Conservation (phyloP, 1,139 yeast genomes). For the Kurtzmaniella quercitrusa region DNA sequence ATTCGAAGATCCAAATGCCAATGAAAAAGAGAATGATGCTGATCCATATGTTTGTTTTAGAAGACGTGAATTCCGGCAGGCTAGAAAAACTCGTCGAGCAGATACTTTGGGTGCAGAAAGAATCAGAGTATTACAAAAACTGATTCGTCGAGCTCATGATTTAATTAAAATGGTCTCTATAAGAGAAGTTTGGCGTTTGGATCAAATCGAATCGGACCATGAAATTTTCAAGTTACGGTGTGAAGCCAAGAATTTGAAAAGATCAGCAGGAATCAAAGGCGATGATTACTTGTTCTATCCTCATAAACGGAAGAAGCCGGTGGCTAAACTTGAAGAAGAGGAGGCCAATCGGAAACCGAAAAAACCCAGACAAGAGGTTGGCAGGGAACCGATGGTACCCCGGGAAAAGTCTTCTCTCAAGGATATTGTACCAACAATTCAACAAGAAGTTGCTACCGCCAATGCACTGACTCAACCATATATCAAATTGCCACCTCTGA, state of each 20-base stretch:
- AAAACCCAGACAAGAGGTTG: conserved; percentile 20
- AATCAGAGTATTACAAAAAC: conserved; percentile 67
- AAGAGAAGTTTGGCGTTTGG: conserved; percentile 64
- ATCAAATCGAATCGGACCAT: conserved; percentile 54
- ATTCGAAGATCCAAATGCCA: conserved; percentile 74
- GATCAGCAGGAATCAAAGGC: conserved; percentile 71
- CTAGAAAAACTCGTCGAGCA: conserved; percentile 92
- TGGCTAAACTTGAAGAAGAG: conserved; percentile 34
- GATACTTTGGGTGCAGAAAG: conserved; percentile 89
- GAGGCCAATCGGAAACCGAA: conserved; percentile 19
- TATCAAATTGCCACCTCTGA: conserved; percentile 82
- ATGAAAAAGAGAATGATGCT: conserved; percentile 80
- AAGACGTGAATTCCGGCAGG: conserved; percentile 92
- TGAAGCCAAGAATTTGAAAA: conserved; percentile 66
- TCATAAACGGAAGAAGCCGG: conserved; percentile 68
- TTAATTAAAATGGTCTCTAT: conserved; percentile 67
- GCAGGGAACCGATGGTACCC: conserved; percentile 1
- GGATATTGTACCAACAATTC: conserved; percentile 7
- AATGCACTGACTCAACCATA: conserved; percentile 63
- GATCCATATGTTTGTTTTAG: conserved; percentile 97
- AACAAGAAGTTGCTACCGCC: conserved; percentile 15
- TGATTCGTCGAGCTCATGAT: conserved; percentile 72
- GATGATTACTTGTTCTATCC: conserved; percentile 83
- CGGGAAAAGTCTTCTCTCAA: conserved; percentile 4
- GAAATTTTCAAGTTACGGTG: conserved; percentile 69